These are phyloP conservation scores for Chaetomium cochliodes DNA, from an alignment of 495 filamentous ascomycete genomes.

Conservation along the genomic window DNA sequence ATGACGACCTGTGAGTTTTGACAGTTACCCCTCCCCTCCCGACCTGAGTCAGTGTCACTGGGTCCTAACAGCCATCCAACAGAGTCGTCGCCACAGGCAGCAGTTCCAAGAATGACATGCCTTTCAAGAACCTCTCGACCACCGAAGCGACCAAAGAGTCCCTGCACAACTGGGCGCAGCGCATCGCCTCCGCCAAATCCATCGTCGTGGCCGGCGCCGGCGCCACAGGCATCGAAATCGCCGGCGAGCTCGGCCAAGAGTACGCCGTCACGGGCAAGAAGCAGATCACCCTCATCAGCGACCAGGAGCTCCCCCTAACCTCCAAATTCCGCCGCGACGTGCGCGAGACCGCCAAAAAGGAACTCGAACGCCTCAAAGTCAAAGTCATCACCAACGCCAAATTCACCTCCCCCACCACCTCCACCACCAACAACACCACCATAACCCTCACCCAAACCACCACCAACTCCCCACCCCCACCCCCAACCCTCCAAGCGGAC, in stretches of 20 bases:
- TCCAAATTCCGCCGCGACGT: slow-evolving; percentile 28
- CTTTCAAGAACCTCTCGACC: slow-evolving; percentile 51
- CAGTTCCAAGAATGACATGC: slow-evolving; percentile 41
- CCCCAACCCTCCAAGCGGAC: slow-evolving; percentile 38
- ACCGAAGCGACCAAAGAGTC: slow-evolving; percentile 44
- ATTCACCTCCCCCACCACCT: slow-evolving; percentile 19
- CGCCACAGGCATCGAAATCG: slow-evolving; percentile 62
- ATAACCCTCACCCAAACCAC: not conserved
- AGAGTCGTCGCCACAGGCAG: slow-evolving; percentile 56
- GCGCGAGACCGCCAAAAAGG: slow-evolving; percentile 29
- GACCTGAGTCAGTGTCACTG: not conserved
- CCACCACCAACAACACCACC: not conserved
- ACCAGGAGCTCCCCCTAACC: slow-evolving; percentile 33
- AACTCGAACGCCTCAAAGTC: slow-evolving; percentile 40
- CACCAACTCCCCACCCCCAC: slow-evolving; percentile 19
- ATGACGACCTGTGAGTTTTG: slow-evolving; percentile 48
- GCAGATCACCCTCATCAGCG: slow-evolving; percentile 48
- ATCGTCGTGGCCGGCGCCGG: slow-evolving; percentile 70
- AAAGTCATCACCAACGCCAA: slow-evolving; percentile 32
- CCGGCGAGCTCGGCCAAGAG: slow-evolving; percentile 57
- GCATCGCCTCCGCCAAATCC: slow-evolving; percentile 52
- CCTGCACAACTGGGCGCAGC: slow-evolving; percentile 46
- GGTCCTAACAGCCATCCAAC: slow-evolving; percentile 2
- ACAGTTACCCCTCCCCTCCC: not conserved
- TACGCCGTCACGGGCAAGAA: slow-evolving; percentile 34